A percentile compares a stretch with the other conserved stretches of the same genome.
Conservation (phyloP, 495 filamentous ascomycete genomes). For the Lasiosphaeria ovina region DNA sequence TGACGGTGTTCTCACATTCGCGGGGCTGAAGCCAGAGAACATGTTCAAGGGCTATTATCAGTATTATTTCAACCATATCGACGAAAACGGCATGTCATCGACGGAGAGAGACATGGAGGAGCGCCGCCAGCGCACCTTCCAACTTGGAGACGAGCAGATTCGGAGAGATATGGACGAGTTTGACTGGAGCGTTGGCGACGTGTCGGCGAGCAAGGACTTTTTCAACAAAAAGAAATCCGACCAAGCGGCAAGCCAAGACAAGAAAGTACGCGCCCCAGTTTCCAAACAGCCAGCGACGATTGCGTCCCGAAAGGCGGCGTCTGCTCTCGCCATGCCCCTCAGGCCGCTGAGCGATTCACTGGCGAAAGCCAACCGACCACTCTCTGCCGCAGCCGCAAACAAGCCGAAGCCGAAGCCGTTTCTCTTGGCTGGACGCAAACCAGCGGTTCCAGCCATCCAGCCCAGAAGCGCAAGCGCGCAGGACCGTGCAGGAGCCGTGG, state of each 20-base stretch:
- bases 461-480: conserved; percentile 38
- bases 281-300: conserved; percentile 42
- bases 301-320: conserved; percentile 38
- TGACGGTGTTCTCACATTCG: conserved; percentile 51
- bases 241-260: conserved; percentile 16
- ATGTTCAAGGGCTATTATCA: conserved; percentile 66
- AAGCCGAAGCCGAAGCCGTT: conserved; percentile 32
- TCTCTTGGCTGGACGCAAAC: conserved; percentile 41
- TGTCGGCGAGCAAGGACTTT: conserved; percentile 29
- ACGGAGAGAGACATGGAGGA: conserved; percentile 61
- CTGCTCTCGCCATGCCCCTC: conserved; percentile 40
- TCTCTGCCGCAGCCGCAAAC: conserved; percentile 2
- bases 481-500: conserved; percentile 57
- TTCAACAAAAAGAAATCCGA: conserved; percentile 34
- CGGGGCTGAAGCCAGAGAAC: conserved; percentile 55
- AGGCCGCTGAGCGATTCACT: conserved; percentile 32
- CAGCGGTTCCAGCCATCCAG: conserved; percentile 38
- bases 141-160: conserved; percentile 60
- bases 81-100: conserved; percentile 63
- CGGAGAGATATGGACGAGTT: conserved; percentile 55
- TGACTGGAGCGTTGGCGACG: conserved; percentile 48
- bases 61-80: conserved; percentile 62
- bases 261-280: conserved; percentile 23
- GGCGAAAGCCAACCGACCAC: conserved; percentile 22
- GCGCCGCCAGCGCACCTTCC: conserved; percentile 49